Percentiles rank a stretch among this genome's conserved stretches.
Conservation (phyloP, 148 eudicot genomes). For the Chenopodium berlandieri region DNA sequence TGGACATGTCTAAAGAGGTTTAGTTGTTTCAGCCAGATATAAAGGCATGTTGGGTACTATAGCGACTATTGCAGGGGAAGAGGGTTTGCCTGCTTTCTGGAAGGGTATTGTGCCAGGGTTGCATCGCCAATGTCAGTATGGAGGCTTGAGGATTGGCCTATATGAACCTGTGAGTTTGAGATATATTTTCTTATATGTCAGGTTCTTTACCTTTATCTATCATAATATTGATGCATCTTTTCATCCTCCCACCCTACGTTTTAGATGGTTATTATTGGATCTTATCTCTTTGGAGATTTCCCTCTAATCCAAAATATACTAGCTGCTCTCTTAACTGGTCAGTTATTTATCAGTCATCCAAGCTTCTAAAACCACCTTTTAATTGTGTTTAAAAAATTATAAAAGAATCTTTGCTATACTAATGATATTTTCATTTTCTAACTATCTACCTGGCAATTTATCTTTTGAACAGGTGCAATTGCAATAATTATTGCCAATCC, state of each 20-base stretch:
- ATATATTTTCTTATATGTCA: background rate
- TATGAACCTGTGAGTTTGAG: conserved; percentile 59
- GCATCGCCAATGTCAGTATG: conserved; percentile 66
- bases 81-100: conserved; percentile 69
- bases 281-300: conserved; percentile 44
- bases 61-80: conserved; percentile 60
- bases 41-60: conserved; percentile 57
- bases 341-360: conserved; percentile 14
- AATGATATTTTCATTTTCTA: conserved; percentile 10
- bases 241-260: conserved; percentile 36
- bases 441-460: conserved; percentile 15
- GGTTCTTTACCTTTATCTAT: conserved; percentile 3
- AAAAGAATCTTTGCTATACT: background rate
- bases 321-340: conserved; percentile 69
- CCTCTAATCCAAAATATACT: conserved; percentile 59
- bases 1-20: too few species aligned
- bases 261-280: conserved; percentile 57
- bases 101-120: conserved; percentile 69
- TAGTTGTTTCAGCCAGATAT: conserved; percentile 39
- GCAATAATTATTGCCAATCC: conserved; percentile 69
- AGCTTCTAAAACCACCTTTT: background rate
- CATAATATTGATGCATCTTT: background rate
- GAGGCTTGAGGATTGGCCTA: conserved; percentile 67
- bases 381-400: background rate
- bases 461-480: conserved; percentile 49